Percentiles rank a stretch among this genome's conserved stretches.
phyloP scores from a whole-genome alignment of 2,329 filamentous ascomycete genomes.

The Pleurostoma richardsiae region DNA sequence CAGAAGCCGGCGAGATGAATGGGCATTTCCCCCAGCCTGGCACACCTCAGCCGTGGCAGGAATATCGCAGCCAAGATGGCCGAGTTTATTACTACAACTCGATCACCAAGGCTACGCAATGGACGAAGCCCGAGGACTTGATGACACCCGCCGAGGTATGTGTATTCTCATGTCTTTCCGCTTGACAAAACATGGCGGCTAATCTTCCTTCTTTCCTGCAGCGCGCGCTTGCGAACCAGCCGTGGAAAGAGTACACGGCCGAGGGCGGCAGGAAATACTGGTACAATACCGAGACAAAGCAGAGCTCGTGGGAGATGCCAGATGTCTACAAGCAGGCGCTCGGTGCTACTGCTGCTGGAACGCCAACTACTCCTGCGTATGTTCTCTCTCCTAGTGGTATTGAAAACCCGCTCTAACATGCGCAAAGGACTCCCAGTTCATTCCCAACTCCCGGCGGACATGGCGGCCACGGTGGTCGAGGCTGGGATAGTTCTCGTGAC shows the following conservation, averaged over 20 bases:
- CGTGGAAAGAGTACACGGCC: conserved; percentile 89
- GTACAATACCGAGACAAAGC: conserved; percentile 87
- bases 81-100: conserved; percentile 89
- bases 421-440: conserved; percentile 27
- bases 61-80: conserved; percentile 76
- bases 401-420: neutral
- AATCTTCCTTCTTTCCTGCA: conserved; percentile 24
- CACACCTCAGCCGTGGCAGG: conserved; percentile 61
- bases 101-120: conserved; percentile 81
- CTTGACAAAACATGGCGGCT: neutral
- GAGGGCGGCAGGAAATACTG: conserved; percentile 89
- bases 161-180: neutral
- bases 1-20: conserved; percentile 21
- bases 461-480: conserved; percentile 18
- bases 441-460: conserved; percentile 37
- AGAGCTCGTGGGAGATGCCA: conserved; percentile 94
- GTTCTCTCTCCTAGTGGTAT: conserved; percentile 9
- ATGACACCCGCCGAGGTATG: conserved; percentile 77
- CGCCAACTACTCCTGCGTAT: conserved; percentile 38
- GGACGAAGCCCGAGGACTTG: conserved; percentile 88
- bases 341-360: conserved; percentile 41
- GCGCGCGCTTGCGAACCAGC: conserved; percentile 76
- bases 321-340: conserved; percentile 73
- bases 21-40: conserved; percentile 26
- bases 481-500: conserved; percentile 15